phyloP scores from a whole-genome alignment of 2,329 filamentous ascomycete species.

The Bipolaris oryzae region DNA sequence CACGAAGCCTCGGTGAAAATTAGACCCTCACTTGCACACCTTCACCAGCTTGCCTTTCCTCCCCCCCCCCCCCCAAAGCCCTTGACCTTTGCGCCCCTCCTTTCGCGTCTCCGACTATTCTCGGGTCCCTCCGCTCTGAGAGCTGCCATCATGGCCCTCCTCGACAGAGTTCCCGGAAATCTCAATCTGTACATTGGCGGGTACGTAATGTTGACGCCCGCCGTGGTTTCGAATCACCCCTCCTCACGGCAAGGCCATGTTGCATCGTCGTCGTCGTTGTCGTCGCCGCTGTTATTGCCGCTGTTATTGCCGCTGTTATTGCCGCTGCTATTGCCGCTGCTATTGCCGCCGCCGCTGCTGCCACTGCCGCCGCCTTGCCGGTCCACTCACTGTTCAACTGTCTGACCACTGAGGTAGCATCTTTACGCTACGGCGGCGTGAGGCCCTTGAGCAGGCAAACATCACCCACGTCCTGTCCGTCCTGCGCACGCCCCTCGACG shows the following conservation, averaged over 20 bases:
- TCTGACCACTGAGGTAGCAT: conserved; percentile 62
- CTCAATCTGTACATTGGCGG: conserved; percentile 79
- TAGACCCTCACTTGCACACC: conserved; percentile 19
- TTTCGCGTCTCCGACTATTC: conserved; percentile 27
- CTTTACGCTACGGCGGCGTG: conserved; percentile 75
- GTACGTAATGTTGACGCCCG: conserved; percentile 57
- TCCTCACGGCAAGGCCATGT: conserved; percentile 4
- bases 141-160: conserved; percentile 57
- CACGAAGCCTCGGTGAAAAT: conserved; percentile 34
- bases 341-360: background rate
- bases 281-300: no score
- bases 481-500: conserved; percentile 65
- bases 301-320: no score
- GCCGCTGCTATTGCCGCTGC: background rate
- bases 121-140: conserved; percentile 14
- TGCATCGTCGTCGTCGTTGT: no score
- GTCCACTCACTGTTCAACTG: conserved; percentile 16
- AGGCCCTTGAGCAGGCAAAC: conserved; percentile 70
- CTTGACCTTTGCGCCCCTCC: conserved; percentile 19
- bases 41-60: conserved; percentile 16
- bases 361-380: background rate
- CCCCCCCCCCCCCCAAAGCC: background rate
- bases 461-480: conserved; percentile 94
- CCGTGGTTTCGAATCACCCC: conserved; percentile 24
- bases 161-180: conserved; percentile 72